These are phyloP conservation scores for Neoascochyta sp. DNA, from an alignment of 2,329 filamentous ascomycete species.

Conservation along the genomic window DNA sequence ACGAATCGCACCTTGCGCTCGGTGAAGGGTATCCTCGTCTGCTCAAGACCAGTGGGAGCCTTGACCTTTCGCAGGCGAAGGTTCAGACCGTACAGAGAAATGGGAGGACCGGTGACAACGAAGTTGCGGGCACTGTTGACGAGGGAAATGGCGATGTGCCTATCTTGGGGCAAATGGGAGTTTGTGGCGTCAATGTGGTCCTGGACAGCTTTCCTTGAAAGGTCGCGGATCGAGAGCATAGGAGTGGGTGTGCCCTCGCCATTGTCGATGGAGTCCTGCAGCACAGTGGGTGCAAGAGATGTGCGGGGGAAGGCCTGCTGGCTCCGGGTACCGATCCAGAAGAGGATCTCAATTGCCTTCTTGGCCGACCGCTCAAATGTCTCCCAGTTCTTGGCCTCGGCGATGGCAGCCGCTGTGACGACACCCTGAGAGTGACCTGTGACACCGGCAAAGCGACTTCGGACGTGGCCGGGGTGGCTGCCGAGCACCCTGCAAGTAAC, in stretches of 20 bases:
- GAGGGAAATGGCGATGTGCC: constrained; percentile 91
- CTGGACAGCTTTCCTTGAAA: constrained; percentile 83
- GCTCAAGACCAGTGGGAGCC: constrained; percentile 93
- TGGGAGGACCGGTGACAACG: constrained; percentile 92
- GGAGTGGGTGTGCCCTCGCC: constrained; percentile 94
- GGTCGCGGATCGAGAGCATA: constrained; percentile 95
- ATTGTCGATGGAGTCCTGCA: constrained; percentile 89
- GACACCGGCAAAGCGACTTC: constrained; percentile 78
- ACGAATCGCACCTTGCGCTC: constrained; percentile 95
- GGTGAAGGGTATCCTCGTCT: constrained; percentile 89
- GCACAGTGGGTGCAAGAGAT: constrained; percentile 81
- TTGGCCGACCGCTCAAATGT: constrained; percentile 77
- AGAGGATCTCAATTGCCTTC: constrained; percentile 84
- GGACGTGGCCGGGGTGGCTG: constrained; percentile 80
- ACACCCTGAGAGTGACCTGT: constrained; percentile 97
- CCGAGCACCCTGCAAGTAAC: constrained; percentile 91
- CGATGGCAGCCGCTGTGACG: constrained; percentile 86
- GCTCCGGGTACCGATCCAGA: constrained; percentile 97
- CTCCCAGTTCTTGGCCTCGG: constrained; percentile 89
- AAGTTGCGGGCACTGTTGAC: constrained; percentile 97
- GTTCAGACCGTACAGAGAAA: constrained; percentile 94
- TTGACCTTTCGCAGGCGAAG: constrained; percentile 94
- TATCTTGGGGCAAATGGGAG: constrained; percentile 85
- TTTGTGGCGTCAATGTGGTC: constrained; percentile 97
- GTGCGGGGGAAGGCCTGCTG: constrained; percentile 97